Evolutionary conservation across 805 yeast species (phyloP), one percentile per base, ranked within the genome.

Genomic region (Kluyveromyces starmeri): DNA sequence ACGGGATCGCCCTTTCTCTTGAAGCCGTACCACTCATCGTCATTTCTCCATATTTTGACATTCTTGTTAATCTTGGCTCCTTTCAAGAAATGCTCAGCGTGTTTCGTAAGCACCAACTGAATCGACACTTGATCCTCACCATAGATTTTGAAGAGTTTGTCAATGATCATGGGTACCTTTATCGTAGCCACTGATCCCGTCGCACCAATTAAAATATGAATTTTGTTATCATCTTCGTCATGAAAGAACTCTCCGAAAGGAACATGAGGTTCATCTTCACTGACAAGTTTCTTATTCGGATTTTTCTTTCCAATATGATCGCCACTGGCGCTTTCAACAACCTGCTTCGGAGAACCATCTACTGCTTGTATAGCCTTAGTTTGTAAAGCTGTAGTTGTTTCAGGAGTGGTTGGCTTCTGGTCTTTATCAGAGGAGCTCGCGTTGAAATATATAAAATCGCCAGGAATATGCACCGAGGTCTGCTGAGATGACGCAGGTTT

Each of bases 131-230:
- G 76, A 31, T 75, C 73, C 6, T 63, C 74, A 4, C 86, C 83
- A 58, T 83, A 89, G 5, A 80, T 68, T 55, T 84, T 83, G 53
- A 78, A 80, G 32, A 92, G 67, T 55, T 85, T 84, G 51, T 81
- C 94, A 44, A 92, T 84, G 25, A 92, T 85, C 44, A 81, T 58
- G 0, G 96, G 95, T 15, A 92, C 78, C 57, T 92, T 92, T 43
- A 92, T 85, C 2, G 97, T 84, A 4, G 98, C 98, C 3, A 92
- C 96, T 2, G 95, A 83, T 1, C 98, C 98, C 1, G 97, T 84
- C 13, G 94, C 94, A 13, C 94, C 98, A 27, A 92, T 66, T 38
- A 92, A 64, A 28, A 92, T 78, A 57, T 92, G 98, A 37, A 84
- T 68, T 51, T 86, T 88, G 28, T 78, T 82, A 53, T 84, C 95